Conservation (phyloP, 805 yeast genomes). For the Candida sonorensis region DNA sequence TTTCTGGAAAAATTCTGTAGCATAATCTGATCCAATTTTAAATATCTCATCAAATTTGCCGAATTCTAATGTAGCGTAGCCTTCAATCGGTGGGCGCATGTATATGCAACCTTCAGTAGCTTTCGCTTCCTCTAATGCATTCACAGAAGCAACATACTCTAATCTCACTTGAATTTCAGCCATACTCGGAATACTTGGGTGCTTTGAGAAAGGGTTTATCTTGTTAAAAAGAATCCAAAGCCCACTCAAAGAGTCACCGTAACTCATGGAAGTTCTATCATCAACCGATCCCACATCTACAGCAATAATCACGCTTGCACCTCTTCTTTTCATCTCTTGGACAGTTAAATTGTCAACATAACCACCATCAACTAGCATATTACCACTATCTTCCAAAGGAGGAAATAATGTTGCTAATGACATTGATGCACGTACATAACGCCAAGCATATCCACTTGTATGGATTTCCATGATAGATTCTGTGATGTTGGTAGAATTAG, state of each 20-base stretch:
- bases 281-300: slow-evolving; percentile 96
- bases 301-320: slow-evolving; percentile 82
- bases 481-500: slow-evolving; percentile 92
- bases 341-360: slow-evolving; percentile 93
- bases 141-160: slow-evolving; percentile 93
- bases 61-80: slow-evolving; percentile 87
- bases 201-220: slow-evolving; percentile 82
- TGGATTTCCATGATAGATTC: slow-evolving; percentile 94
- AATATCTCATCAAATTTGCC: slow-evolving; percentile 87
- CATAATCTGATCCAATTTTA: slow-evolving; percentile 72
- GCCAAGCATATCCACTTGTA: slow-evolving; percentile 89
- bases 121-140: slow-evolving; percentile 86
- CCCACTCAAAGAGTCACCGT: slow-evolving; percentile 92
- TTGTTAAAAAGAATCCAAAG: slow-evolving; percentile 83
- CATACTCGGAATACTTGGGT: slow-evolving; percentile 88
- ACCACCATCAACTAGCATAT: slow-evolving; percentile 94
- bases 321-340: slow-evolving; percentile 81
- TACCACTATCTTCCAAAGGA: slow-evolving; percentile 80
- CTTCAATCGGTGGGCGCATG: slow-evolving; percentile 89
- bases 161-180: slow-evolving; percentile 90
- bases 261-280: slow-evolving; percentile 81
- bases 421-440: slow-evolving; percentile 94
- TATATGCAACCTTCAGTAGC: slow-evolving; percentile 77
- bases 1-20: slow-evolving; percentile 46
- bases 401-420: slow-evolving; percentile 91